Evolutionary conservation across 225 moss, liverwort and hornwort genomes (phyloP).

Genomic region (Takakia lepidozioides): DNA sequence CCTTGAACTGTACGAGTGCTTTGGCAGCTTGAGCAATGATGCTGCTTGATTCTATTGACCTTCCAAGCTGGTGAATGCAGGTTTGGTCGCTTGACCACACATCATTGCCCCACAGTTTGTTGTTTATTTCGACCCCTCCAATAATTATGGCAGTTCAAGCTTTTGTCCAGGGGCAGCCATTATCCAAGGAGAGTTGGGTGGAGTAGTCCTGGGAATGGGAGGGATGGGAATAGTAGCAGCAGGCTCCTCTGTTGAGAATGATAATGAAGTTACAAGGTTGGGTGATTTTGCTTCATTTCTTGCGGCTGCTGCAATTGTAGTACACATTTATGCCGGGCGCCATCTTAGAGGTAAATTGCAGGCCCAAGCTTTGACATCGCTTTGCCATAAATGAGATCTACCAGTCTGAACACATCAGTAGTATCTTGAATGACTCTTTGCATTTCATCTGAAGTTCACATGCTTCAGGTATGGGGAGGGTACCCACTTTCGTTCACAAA

Average conservation of each 20-base stretch:
- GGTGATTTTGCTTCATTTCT: slow-evolving; percentile 50
- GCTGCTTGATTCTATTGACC: too few relatives aligned
- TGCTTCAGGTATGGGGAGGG: too few relatives aligned
- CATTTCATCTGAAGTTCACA: too few relatives aligned
- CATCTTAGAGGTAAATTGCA: slow-evolving; percentile 38
- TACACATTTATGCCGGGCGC: slow-evolving; percentile 51
- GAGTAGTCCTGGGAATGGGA: slow-evolving; percentile 47
- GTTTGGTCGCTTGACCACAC: slow-evolving; percentile 72
- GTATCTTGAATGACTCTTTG: too few relatives aligned
- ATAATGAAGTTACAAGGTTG: slow-evolving; percentile 34
- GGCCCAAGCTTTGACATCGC: too few relatives aligned
- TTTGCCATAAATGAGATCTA: too few relatives aligned
- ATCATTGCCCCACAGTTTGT: slow-evolving; percentile 62
- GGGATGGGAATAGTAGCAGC: slow-evolving; percentile 54
- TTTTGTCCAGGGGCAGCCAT: slow-evolving; percentile 30
- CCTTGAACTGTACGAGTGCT: too few relatives aligned
- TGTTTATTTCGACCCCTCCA: slow-evolving; percentile 57
- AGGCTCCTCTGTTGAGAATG: slow-evolving; percentile 46
- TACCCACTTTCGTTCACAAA: too few relatives aligned
- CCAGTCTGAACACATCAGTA: too few relatives aligned
- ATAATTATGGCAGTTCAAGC: slow-evolving; percentile 57
- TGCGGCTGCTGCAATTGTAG: slow-evolving; percentile 36
- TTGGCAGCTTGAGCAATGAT: too few relatives aligned
- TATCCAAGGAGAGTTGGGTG: slow-evolving; percentile 44
- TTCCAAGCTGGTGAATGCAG: slow-evolving; percentile 37